phyloP scores from a whole-genome alignment of 1,139 yeast genomes.

The Cylindricascospora bacillispora region DNA sequence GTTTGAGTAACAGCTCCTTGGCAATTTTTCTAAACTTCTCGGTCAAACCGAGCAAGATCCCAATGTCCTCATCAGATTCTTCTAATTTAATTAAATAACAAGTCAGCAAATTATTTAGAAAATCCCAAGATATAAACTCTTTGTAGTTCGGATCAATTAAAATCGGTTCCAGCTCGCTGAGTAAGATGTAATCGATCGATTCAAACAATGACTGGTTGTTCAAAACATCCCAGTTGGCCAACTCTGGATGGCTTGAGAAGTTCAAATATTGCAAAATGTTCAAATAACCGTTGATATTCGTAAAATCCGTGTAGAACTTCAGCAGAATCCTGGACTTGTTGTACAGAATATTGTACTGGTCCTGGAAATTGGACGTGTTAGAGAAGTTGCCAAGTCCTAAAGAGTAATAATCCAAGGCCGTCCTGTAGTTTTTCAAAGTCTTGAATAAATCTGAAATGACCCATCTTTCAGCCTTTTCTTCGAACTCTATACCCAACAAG shows the following conservation, averaged over 20 bases:
- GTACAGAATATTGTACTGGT: constrained; percentile 19
- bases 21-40: constrained; percentile 9
- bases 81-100: constrained; percentile 19
- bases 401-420: constrained; percentile 19
- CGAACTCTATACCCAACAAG: constrained; percentile 20
- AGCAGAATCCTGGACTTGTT: constrained; percentile 22
- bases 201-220: too few species aligned
- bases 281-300: constrained; percentile 21
- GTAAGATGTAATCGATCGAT: too few species aligned
- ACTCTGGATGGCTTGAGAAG: not conserved
- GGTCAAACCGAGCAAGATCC: constrained; percentile 7
- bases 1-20: constrained; percentile 7
- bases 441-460: constrained; percentile 23
- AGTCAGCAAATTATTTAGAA: constrained; percentile 20
- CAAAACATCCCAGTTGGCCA: too few species aligned
- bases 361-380: constrained; percentile 8
- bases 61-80: constrained; percentile 1
- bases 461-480: constrained; percentile 28
- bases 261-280: constrained; percentile 20
- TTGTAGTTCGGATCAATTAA: too few species aligned
- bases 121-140: constrained; percentile 22
- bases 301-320: constrained; percentile 20
- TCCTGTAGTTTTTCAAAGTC: constrained; percentile 17
- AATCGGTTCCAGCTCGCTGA: constrained; percentile 13
- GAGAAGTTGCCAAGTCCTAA: constrained; percentile 11